These are phyloP conservation scores for Gynochthodes officinalis DNA, from an alignment of 257 asterid genomes.

Conservation along the genomic window DNA sequence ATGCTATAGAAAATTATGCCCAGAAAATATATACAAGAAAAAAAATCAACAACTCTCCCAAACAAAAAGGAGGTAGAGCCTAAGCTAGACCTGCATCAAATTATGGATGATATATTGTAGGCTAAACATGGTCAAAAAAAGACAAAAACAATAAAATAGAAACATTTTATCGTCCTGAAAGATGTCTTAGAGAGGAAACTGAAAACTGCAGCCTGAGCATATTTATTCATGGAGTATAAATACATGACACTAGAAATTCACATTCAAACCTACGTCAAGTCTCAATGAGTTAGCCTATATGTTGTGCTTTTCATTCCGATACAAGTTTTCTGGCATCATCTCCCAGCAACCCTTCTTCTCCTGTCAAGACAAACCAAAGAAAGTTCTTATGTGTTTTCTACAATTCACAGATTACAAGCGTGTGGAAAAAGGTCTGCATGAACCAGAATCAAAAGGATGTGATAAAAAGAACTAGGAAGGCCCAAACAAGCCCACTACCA, in stretches of 20 bases:
- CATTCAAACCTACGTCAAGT: background rate
- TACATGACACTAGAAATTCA: background rate
- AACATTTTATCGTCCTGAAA: too few species aligned
- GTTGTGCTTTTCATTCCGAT: background rate
- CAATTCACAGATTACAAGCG: background rate
- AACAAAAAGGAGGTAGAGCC: background rate
- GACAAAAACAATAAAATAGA: too few species aligned
- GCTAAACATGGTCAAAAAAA: background rate
- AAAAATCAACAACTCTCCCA: background rate
- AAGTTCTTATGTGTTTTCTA: background rate
- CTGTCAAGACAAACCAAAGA: background rate
- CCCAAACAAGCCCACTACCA: background rate
- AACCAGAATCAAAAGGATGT: background rate
- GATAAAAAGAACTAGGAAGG: background rate
- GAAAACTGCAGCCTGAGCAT: background rate
- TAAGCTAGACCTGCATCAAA: background rate
- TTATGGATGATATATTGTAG: background rate
- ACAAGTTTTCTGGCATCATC: background rate
- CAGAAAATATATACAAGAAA: background rate
- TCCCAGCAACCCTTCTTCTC: background rate
- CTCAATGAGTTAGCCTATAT: background rate
- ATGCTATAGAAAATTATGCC: background rate
- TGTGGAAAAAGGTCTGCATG: background rate
- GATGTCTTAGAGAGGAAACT: background rate
- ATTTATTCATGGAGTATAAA: background rate